Base-by-base conservation (phyloP, 805 yeast species). In the Candida ortonii region DNA sequence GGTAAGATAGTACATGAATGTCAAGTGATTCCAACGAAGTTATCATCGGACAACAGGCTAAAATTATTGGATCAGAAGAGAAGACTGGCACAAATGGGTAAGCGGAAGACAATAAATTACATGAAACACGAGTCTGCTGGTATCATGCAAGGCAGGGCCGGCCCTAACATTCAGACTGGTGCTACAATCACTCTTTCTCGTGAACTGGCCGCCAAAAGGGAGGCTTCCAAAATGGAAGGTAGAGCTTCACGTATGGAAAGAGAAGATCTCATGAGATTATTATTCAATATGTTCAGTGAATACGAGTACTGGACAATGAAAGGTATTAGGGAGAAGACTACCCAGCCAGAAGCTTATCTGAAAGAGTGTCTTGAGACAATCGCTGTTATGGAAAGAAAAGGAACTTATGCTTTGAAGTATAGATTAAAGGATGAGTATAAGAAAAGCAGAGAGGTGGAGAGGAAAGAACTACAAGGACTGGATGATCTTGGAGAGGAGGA, bases 261-360 rank as follows among this genome's bases (percentile, higher is more conserved):
- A 65, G 86, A 84, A 57, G 97, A 88, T 44, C 73, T 93, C 38
- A 73, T 90, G 71, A 96, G 89, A 61, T 65, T 85, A 47, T 65
- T 93, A 48, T 93, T 93, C 76, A 74, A 83, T 49, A 68, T 90
- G 51, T 93, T 93, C 61, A 96, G 88, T 60, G 94, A 89, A 58
- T 87, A 84, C 59, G 97, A 90, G 56, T 93, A 89, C 61, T 93
- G 98, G 98, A 80, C 93, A 8, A 71, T 93, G 71, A 88, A 88
- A 62, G 96, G 96, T 24, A 68, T 93, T 43, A 83, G 87, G 53
- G 98, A 93, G 57, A 76, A 95, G 48, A 88, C 97, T 3, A 80
- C 82, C 52, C 98, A 93, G 67, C 98, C 98, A 2, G 98, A 93
- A 57, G 81, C 81, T 14, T 94, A 85, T 58, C 68, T 93, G 44